A percentile compares a stretch with the other conserved stretches of the same genome.
Conservation (phyloP, 192 early-diverging fungal species). For the Anaeromyces robustus region DNA sequence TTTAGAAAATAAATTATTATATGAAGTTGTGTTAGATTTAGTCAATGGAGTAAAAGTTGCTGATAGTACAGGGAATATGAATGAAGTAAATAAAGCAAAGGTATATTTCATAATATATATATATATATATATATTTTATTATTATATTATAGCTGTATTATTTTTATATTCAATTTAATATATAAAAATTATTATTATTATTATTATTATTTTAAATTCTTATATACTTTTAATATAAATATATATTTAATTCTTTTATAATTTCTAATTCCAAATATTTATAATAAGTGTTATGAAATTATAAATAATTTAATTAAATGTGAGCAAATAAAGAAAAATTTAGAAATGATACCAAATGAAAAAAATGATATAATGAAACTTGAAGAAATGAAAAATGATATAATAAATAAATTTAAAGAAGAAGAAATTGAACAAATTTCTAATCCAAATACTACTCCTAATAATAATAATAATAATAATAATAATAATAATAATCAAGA, state of each 20-base stretch:
- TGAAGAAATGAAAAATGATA: background rate
- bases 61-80: background rate
- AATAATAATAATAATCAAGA: background rate
- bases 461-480: background rate
- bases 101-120: background rate
- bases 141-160: no score
- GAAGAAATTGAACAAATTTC: background rate
- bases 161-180: no score
- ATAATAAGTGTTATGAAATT: background rate
- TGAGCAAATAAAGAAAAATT: background rate
- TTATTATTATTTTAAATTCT: background rate
- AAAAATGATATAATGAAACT: background rate
- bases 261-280: no score
- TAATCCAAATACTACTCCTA: no score
- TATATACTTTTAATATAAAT: background rate
- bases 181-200: no score
- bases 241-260: no score
- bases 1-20: background rate
- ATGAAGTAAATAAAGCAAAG: background rate
- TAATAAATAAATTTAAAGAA: background rate
- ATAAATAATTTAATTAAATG: background rate
- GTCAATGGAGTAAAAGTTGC: background rate
- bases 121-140: background rate
- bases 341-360: background rate
- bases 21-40: background rate